Evolutionary conservation across 768 basidiomycete genomes (phyloP), one percentile per base, ranked within the genome.

Genomic region (Pulveroboletus sp.): DNA sequence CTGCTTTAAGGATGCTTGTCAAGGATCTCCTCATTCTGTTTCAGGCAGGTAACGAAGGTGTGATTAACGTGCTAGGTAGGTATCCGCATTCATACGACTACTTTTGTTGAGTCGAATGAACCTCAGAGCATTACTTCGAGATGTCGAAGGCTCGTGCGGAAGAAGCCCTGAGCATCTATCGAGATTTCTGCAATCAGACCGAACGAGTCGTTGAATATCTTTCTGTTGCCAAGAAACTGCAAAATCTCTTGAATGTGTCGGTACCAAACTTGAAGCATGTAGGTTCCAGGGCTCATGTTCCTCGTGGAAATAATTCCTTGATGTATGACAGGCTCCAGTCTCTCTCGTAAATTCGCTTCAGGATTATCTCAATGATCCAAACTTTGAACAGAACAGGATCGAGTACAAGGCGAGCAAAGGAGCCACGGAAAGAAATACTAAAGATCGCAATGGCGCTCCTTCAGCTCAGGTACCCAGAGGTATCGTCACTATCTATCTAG

Each of bases 11-110:
- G 38, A 91, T 99, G 87, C 77, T 97, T 27, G 89, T 96, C 58
- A 98, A 97, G 64, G 96, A 99, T 65, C 79, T 98, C 3, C 78
- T 98, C 46, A 89, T 97, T 47, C 75, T 98, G 15, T 97, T 97
- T 65, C 93, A 96, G 64, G 93, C 93, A 2, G 87, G 92, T 37
- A 99, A 99, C 58, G 96, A 99, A 63, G 96, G 94, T 36, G 91
- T 87, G 15, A 84, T 86, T 61, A 89, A 88, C 58, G 81, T 87
- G 32, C 73, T 89, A 39, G 93, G 83, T 79, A 70, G 71, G 68
- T 70, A 73, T 21, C 11, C 11, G 15, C 60, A 71, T 51, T 66
- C 68, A 50, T 43, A 37, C 3, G 17, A 14, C 30, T 12, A 26
- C 14, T 31, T 39, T 14, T n/a, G 30, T 46, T 21, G 30, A 59